A percentile compares a stretch with the other conserved stretches of the same genome.
phyloP scores from a whole-genome alignment of 2,329 filamentous ascomycete genomes.

The Trichoderma polysporum region DNA sequence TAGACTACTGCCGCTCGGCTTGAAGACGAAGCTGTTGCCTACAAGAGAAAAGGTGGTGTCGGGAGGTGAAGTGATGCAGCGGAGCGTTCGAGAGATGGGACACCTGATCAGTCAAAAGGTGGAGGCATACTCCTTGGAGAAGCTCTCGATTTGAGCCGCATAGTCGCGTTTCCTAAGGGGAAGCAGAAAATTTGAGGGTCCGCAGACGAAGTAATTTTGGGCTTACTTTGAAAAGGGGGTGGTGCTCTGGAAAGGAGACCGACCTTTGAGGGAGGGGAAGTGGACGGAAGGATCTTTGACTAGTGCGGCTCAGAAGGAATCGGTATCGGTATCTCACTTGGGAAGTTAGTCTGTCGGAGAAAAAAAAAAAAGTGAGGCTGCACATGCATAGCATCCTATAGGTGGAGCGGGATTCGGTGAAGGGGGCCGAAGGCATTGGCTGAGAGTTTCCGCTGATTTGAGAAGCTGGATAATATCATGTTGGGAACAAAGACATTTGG shows the following conservation, averaged over 20 bases:
- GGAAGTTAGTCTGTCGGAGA: background rate
- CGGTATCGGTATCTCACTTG: slow-evolving; percentile 1
- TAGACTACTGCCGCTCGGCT: slow-evolving; percentile 67
- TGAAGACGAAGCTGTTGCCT: slow-evolving; percentile 58
- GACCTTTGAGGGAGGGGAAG: background rate
- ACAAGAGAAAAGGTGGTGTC: slow-evolving; percentile 60
- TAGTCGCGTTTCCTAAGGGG: background rate
- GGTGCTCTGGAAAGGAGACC: background rate
- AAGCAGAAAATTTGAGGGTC: background rate
- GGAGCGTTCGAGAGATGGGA: slow-evolving; percentile 71
- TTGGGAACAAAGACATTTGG: background rate
- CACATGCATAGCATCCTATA: background rate
- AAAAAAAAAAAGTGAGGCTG: slow-evolving; percentile 3
- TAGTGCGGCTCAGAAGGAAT: slow-evolving; percentile 9
- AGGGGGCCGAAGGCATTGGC: background rate
- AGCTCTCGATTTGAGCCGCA: slow-evolving; percentile 61
- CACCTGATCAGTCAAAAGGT: slow-evolving; percentile 77
- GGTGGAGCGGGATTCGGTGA: slow-evolving; percentile 5
- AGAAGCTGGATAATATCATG: slow-evolving; percentile 1
- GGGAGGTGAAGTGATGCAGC: slow-evolving; percentile 67
- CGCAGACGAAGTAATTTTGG: background rate
- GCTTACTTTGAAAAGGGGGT: background rate
- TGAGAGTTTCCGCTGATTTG: background rate
- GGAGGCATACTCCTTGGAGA: slow-evolving; percentile 80
- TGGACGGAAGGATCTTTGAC: slow-evolving; percentile 5